Evolutionary conservation across 345 rosid genomes (phyloP), one percentile per base, ranked within the genome.

Genomic region (Syzygium jambos): DNA sequence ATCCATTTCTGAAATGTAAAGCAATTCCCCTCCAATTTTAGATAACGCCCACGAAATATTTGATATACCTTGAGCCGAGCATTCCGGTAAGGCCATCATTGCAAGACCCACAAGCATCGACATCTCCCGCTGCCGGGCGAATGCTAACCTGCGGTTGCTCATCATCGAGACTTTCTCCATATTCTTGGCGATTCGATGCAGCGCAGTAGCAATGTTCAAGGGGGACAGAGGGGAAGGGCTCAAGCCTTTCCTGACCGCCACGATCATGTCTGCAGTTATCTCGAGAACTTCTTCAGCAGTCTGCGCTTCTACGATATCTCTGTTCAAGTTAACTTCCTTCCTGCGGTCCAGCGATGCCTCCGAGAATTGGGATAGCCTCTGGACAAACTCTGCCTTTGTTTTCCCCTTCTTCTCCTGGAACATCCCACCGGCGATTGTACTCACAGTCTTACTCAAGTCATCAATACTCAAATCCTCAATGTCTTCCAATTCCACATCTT

Each of bases 1-100:
- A 92, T 97, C 99, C 98, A 97, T 97, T 91, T 96, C 99, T 3
- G 99, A 95, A 89, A 95, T 87, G 91, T 95, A 97, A 86, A 95
- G 96, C 59, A 94, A 91, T 83, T 97, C 99, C 51, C 98, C 98
- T 4, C 98, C 98, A 52, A 96, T 95, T 92, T 97, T 97, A 78
- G 98, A 93, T 88, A 95, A 88, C 19, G 99, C 99, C 99, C 99
- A 95, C 0, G 98, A 92, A 85, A 97, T 95, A 88, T 97, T 97
- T 4, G 99, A 96, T 88, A 97, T 88, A 43, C 99, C 99, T 92
- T 96, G 99, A 86, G 95, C 96, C 3, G 99, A 95, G 93, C 98
- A 96, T 59, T 96, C 96, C 2, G 98, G 97, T 83, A 97, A 90
- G 78, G 95, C 93, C 46, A 94, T 92, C 98, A 96, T 95, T 54